These are phyloP conservation scores for Aspergillus sp. DNA, from an alignment of 2,329 filamentous ascomycete genomes.

Conservation along the genomic window DNA sequence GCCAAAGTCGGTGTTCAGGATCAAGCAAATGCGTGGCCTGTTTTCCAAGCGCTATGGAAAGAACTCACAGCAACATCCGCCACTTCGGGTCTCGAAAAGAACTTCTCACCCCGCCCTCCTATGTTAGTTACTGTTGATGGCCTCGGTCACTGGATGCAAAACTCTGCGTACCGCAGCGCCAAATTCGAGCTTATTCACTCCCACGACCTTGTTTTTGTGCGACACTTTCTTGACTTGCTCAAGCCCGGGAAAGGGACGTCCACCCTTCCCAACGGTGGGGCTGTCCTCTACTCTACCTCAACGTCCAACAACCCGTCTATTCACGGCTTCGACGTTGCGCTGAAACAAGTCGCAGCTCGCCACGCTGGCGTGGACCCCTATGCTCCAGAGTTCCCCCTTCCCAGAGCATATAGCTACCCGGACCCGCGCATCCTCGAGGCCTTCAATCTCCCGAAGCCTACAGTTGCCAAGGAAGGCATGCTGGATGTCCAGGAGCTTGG, in stretches of 20 bases:
- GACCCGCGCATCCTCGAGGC: constrained; percentile 54
- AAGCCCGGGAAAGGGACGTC: constrained; percentile 34
- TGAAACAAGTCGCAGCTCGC: constrained; percentile 52
- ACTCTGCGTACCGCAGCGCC: constrained; percentile 71
- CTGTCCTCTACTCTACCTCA: constrained; percentile 72
- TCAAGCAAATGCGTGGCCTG: constrained; percentile 73
- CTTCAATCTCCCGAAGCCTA: constrained; percentile 32
- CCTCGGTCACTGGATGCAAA: constrained; percentile 75
- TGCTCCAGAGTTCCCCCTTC: constrained; percentile 45
- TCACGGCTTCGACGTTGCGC: constrained; percentile 66
- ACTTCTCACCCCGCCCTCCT: constrained; percentile 53
- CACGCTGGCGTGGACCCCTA: constrained; percentile 37
- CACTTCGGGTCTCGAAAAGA: constrained; percentile 43
- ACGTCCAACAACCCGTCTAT: constrained; percentile 67
- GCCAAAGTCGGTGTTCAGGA: constrained; percentile 69
- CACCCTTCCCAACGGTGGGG: constrained; percentile 69
- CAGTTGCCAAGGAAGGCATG: constrained; percentile 27
- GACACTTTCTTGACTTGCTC: constrained; percentile 72
- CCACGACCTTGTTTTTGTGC: constrained; percentile 76
- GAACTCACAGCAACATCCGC: constrained; percentile 64
- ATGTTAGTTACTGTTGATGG: constrained; percentile 78
- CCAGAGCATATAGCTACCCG: constrained; percentile 53
- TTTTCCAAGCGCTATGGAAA: constrained; percentile 77
- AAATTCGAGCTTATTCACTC: constrained; percentile 76
- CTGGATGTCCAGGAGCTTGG: constrained; percentile 57